Evolutionary conservation across 495 filamentous ascomycete species (phyloP), one percentile per base, ranked within the genome.

Genomic region (Bacidia rubella): DNA sequence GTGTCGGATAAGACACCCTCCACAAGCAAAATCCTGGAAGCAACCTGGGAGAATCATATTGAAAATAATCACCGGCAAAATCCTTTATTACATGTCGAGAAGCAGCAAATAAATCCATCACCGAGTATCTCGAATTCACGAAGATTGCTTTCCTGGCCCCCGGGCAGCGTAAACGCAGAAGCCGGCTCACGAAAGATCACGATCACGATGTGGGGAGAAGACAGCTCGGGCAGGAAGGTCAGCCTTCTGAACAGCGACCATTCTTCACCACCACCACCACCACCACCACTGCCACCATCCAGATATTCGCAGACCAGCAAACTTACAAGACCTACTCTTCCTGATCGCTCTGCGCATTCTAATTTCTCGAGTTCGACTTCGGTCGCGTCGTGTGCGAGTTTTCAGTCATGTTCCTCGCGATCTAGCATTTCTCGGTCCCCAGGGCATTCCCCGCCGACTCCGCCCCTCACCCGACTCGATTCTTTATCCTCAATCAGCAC

Each of bases 401-500:
- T 44, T 25, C 27, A 49, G 19, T 48, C 51, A 48, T 54, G 57
- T 26, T 35, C 56, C 0, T 54, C 54, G 15, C 44, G 41, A 24
- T 49, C 20, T 48, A 60, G 58, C 49, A 32, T 39, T 27, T 61
- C 59, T n/a, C 56, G 58, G 25, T 53, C 47, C 21, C 54, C 50
- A 15, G 26, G 53, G 39, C 61, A 50, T 35, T 61, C 61, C 41
- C 57, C 63, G 15, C 69, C 70, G 23, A 66, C 71, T 20, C 63
- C 66, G 22, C 60, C 61, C 52, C 58, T 68, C 4, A 58, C 60
- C 17, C 63, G 62, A 47, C 64, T 63, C 27, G 61, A 65, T 47
- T 61, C 64, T 9, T 59, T 57, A 12, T 61, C 66, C 17, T 63
- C 71, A 35, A 55, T 57, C 62, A 42, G 60, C 51, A 49, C 55